Conservation (phyloP, 78 protist genomes). For the Chrysochromulina parva region DNA sequence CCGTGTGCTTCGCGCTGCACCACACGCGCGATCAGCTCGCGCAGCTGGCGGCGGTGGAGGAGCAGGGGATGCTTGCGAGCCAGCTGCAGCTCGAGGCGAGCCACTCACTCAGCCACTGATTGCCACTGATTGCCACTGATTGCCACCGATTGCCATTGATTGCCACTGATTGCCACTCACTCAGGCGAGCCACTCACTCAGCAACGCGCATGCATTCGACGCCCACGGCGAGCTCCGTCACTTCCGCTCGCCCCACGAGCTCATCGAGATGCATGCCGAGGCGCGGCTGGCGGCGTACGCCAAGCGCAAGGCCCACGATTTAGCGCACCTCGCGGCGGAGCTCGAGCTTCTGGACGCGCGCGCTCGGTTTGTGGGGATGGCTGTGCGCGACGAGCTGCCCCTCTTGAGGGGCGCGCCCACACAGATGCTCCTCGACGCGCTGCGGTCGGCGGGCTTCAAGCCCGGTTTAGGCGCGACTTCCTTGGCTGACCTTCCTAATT, state of each 20-base stretch:
- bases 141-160: neutral
- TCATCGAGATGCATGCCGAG: neutral
- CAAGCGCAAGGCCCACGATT: neutral
- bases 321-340: neutral
- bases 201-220: neutral
- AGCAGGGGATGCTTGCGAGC: neutral
- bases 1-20: conserved; percentile 54
- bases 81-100: too few relatives aligned
- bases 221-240: neutral
- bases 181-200: conserved; percentile 32
- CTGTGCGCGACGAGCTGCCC: neutral
- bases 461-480: too few relatives aligned
- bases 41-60: neutral
- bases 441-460: too few relatives aligned
- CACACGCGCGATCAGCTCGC: neutral
- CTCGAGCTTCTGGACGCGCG: neutral
- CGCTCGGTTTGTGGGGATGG: neutral
- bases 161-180: conserved; percentile 45
- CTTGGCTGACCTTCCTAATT: too few relatives aligned
- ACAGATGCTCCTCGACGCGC: neutral
- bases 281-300: neutral
- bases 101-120: neutral
- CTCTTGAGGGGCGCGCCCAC: neutral
- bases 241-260: neutral
- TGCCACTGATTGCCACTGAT: neutral